These are phyloP conservation scores for Clavariopsis aquatica DNA, from an alignment of 495 filamentous ascomycete species.

Conservation along the genomic window DNA sequence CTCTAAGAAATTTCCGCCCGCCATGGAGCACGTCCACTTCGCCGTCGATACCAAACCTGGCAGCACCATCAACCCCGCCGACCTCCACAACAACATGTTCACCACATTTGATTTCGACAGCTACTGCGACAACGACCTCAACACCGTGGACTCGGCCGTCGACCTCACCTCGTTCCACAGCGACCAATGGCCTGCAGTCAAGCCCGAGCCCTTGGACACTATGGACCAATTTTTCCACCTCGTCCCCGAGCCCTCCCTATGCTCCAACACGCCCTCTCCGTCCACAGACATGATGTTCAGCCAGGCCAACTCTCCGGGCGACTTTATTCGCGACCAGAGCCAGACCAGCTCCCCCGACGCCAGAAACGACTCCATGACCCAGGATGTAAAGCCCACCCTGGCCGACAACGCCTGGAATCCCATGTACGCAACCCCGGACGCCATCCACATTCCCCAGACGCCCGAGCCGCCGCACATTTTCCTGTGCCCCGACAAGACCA, in stretches of 20 bases:
- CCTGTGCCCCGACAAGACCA: slow-evolving; percentile 24
- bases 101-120: background rate
- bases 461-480: background rate
- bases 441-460: slow-evolving; percentile 12
- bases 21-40: slow-evolving; percentile 6
- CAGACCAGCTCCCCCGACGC: slow-evolving; percentile 21
- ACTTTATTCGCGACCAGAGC: slow-evolving; percentile 18
- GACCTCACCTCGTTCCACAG: slow-evolving; percentile 12
- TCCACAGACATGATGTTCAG: slow-evolving; percentile 26
- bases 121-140: background rate
- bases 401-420: background rate
- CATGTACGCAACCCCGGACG: slow-evolving; percentile 14
- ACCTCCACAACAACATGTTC: slow-evolving; percentile 10
- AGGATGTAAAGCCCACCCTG: background rate
- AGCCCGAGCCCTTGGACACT: background rate
- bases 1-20: background rate
- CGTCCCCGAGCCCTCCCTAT: background rate
- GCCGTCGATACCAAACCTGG: background rate
- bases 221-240: slow-evolving; percentile 4
- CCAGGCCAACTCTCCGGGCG: slow-evolving; percentile 26
- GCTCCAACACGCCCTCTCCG: slow-evolving; percentile 19
- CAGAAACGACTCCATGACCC: background rate
- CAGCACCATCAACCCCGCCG: slow-evolving; percentile 24
- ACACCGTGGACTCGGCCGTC: slow-evolving; percentile 14
- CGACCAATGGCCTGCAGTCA: background rate